phyloP scores from a whole-genome alignment of 345 rosid species.

The Heritiera littoralis region DNA sequence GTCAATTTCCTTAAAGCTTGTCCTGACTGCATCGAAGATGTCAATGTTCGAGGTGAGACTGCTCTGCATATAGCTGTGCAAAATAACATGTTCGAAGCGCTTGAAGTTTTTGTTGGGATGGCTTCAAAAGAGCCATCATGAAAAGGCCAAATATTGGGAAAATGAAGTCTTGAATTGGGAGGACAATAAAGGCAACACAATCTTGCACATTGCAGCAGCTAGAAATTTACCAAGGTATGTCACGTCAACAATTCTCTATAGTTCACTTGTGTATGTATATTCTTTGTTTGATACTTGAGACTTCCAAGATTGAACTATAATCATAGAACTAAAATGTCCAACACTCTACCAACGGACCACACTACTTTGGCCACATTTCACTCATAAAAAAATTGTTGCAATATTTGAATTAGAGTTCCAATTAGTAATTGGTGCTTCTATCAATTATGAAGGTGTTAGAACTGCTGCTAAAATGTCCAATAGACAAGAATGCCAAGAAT shows the following conservation, averaged over 20 bases:
- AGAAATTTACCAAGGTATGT: not conserved
- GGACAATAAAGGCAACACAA: constrained; percentile 20
- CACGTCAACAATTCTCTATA: not conserved
- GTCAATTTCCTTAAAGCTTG: not conserved
- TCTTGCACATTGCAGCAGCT: constrained; percentile 14
- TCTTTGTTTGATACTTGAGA: not conserved
- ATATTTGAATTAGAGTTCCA: too few species aligned
- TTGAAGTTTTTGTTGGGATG: constrained; percentile 12
- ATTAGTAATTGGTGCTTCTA: not conserved
- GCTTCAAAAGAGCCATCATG: not conserved
- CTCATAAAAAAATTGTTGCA: too few species aligned
- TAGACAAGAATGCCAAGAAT: not conserved
- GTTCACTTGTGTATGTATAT: too few species aligned
- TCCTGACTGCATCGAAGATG: not conserved
- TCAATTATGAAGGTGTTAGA: not conserved
- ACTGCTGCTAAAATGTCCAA: not conserved
- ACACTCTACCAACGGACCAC: not conserved
- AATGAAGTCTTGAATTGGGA: constrained; percentile 18
- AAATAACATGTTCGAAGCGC: not conserved
- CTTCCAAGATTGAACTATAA: too few species aligned
- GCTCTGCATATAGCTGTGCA: constrained; percentile 30
- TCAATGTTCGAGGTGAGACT: constrained; percentile 15
- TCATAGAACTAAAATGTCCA: not conserved
- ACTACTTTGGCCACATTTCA: too few species aligned
- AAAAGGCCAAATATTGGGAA: not conserved